phyloP scores from a whole-genome alignment of 2,329 filamentous ascomycete species.

The Amphichorda felina region DNA sequence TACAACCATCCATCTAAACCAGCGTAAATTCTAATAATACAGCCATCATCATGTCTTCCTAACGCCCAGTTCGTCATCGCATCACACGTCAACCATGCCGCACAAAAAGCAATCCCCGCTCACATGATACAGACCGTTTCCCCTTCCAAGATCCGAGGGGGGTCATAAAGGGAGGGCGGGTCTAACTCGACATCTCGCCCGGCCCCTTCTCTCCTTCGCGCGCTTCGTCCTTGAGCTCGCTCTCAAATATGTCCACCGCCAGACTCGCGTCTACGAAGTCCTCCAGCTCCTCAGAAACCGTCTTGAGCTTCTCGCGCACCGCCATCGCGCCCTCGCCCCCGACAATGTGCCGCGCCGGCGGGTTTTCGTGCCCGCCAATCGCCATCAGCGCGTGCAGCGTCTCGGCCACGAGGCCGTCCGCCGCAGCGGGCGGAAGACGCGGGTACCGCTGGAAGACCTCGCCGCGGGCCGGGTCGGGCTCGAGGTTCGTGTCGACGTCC shows the following conservation, averaged over 20 bases:
- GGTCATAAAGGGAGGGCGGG: too few relatives aligned
- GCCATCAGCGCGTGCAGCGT: constrained; percentile 85
- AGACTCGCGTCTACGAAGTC: constrained; percentile 88
- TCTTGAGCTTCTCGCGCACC: constrained; percentile 94
- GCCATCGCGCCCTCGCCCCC: constrained; percentile 77
- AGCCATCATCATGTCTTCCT: too few relatives aligned
- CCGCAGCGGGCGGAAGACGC: constrained; percentile 52
- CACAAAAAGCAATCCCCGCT: too few relatives aligned
- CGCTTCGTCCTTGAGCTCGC: constrained; percentile 39
- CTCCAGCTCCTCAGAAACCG: constrained; percentile 88
- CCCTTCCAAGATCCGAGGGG: too few relatives aligned
- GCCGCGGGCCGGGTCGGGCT: constrained; percentile 20
- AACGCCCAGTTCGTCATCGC: too few relatives aligned
- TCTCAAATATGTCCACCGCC: constrained; percentile 65
- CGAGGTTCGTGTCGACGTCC: constrained; percentile 13
- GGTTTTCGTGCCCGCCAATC: constrained; percentile 92
- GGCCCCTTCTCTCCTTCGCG: constrained; percentile 12
- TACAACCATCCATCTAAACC: too few relatives aligned
- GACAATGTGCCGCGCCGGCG: constrained; percentile 86
- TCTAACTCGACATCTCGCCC: too few relatives aligned
- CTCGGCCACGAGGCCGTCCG: constrained; percentile 69
- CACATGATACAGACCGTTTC: too few relatives aligned
- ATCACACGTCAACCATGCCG: too few relatives aligned
- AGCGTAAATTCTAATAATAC: too few relatives aligned
- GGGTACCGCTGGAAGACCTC: constrained; percentile 60